phyloP scores from a whole-genome alignment of 768 basidiomycete species.

The Hygrocybe punicea region DNA sequence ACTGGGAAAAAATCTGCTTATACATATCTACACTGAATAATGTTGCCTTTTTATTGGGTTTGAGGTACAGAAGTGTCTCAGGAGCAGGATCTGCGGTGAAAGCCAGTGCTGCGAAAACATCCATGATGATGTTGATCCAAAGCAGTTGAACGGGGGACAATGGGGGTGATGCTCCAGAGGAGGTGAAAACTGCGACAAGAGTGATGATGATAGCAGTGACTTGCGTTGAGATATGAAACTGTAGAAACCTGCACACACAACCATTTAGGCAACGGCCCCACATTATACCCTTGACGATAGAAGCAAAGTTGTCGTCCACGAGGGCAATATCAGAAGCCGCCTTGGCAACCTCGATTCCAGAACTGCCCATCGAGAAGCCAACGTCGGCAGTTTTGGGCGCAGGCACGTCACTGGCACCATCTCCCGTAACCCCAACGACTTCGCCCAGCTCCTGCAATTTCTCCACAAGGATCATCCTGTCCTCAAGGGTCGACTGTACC shows the following conservation, averaged over 20 bases:
- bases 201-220: slow-evolving; percentile 94
- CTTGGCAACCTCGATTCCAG: slow-evolving; percentile 97
- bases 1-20: slow-evolving; percentile 92
- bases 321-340: slow-evolving; percentile 98
- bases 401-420: slow-evolving; percentile 97
- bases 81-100: slow-evolving; percentile 97
- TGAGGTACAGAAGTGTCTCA: slow-evolving; percentile 73
- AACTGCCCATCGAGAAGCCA: slow-evolving; percentile 94
- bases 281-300: slow-evolving; percentile 96
- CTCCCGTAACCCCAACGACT: slow-evolving; percentile 93
- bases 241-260: slow-evolving; percentile 93
- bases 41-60: slow-evolving; percentile 89
- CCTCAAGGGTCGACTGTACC: slow-evolving; percentile 94
- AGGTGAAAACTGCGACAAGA: slow-evolving; percentile 84
- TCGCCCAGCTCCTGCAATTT: slow-evolving; percentile 83
- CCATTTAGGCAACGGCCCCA: slow-evolving; percentile 99
- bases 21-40: slow-evolving; percentile 92
- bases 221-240: slow-evolving; percentile 93
- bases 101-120: slow-evolving; percentile 95
- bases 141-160: slow-evolving; percentile 93
- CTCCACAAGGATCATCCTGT: slow-evolving; percentile 91
- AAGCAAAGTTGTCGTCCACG: slow-evolving; percentile 96
- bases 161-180: slow-evolving; percentile 69
- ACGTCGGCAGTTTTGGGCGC: slow-evolving; percentile 94
- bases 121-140: slow-evolving; percentile 99